Percentiles rank a stretch among this genome's conserved stretches.
Evolutionary conservation across 169 alveolate genomes (phyloP).

Genomic region (Plasmodium chabaudi): DNA sequence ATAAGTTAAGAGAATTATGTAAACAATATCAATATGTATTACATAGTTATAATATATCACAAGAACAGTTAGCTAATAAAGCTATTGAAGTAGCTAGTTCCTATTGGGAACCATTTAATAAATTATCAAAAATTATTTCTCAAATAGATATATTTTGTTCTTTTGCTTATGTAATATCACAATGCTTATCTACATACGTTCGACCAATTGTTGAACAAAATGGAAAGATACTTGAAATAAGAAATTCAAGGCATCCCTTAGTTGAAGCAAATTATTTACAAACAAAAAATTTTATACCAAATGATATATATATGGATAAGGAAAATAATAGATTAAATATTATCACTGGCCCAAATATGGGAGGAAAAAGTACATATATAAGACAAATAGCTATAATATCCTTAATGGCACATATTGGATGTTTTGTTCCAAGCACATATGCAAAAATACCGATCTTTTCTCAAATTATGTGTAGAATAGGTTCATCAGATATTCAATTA

Average conservation of each 20-base stretch:
- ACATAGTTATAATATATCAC: slow-evolving; percentile 87
- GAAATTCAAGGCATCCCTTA: slow-evolving; percentile 89
- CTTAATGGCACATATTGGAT: slow-evolving; percentile 94
- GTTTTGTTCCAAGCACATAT: slow-evolving; percentile 94
- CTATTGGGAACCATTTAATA: slow-evolving; percentile 95
- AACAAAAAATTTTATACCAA: slow-evolving; percentile 89
- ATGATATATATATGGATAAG: slow-evolving; percentile 88
- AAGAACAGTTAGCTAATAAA: slow-evolving; percentile 89
- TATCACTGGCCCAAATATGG: slow-evolving; percentile 99
- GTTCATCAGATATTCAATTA: slow-evolving; percentile 96
- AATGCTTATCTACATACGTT: slow-evolving; percentile 89
- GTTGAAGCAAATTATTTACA: slow-evolving; percentile 85
- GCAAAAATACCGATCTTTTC: slow-evolving; percentile 95
- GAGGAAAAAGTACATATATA: slow-evolving; percentile 98
- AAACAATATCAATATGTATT: slow-evolving; percentile 82
- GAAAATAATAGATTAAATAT: slow-evolving; percentile 90
- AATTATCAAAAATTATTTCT: slow-evolving; percentile 89
- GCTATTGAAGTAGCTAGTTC: slow-evolving; percentile 95
- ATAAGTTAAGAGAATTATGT: slow-evolving; percentile 87
- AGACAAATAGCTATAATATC: slow-evolving; percentile 89
- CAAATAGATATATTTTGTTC: slow-evolving; percentile 94
- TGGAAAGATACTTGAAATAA: slow-evolving; percentile 86
- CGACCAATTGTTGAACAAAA: slow-evolving; percentile 89
- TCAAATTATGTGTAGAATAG: slow-evolving; percentile 96
- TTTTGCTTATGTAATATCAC: slow-evolving; percentile 92